Evolutionary conservation across 306 rosid species (phyloP), one percentile per base, ranked within the genome.

Genomic region (Cicer judaicum): DNA sequence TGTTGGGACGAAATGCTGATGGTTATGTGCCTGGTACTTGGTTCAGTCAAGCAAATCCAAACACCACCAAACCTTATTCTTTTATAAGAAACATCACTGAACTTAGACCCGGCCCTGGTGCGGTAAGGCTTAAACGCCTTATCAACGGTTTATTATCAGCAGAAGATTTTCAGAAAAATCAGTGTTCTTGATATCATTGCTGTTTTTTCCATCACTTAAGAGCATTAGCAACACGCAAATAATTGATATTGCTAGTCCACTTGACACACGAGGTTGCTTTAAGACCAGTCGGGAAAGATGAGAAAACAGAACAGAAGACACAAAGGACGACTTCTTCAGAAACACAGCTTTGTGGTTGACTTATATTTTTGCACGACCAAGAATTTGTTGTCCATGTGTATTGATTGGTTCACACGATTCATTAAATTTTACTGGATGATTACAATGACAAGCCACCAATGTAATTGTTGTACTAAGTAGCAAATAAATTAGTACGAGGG

Each of bases 71-170:
- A 13, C 8, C 80, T 0, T 52, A 65, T 72, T 71, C 78, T 78
- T 57, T 8, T 29, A 34, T 81, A 44, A 75, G 68, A 70, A 85
- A 85, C 68, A 72, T 68, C 50, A 85, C 88, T 10, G 82, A 66
- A 44, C 85, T 85, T 40, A 65, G 67, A 72, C 88, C 88, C 0
- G 88, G 88, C 43, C 79, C 80, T 16, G 88, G 88, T 0, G 88
- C 88, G 29, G 71, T 71, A 65, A 78, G 88, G 68, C 82, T 85
- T 29, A 79, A 75, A 66, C 77, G 69, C 50, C 84, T 85, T 8
- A 81, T 85, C 72, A 72, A 75, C 40, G 79, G 80, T 53, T 85
- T 85, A 36, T 79, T 85, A 49, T 78, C 88, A 60, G 59, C 84
- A 13, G 74, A 75, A 80, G 79, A 79, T 59, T 81, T 85, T 75